phyloP scores from a whole-genome alignment of 768 basidiomycete genomes.

The Leccinum disarticulatum region DNA sequence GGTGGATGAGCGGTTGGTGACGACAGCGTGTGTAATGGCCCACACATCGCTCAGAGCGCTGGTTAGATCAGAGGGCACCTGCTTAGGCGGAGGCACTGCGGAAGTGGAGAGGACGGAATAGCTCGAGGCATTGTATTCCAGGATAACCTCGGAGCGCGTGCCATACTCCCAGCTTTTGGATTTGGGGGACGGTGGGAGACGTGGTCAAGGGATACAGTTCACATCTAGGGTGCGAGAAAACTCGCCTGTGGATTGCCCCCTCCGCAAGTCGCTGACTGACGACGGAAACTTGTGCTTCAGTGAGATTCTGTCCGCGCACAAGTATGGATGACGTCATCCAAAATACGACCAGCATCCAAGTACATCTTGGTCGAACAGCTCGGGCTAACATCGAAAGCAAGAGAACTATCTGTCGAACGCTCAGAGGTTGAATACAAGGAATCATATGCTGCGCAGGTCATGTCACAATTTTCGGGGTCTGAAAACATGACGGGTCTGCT shows the following conservation, averaged over 20 bases:
- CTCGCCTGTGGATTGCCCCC: constrained; percentile 43
- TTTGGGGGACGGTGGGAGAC: not conserved
- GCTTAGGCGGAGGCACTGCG: constrained; percentile 28
- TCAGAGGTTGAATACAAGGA: not conserved
- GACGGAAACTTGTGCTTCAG: constrained; percentile 35
- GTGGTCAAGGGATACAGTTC: not conserved
- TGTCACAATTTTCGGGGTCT: not conserved
- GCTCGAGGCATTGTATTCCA: constrained; percentile 46
- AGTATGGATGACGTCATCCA: constrained; percentile 5
- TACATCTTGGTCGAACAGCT: not conserved
- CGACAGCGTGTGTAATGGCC: constrained; percentile 49
- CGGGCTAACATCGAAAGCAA: constrained; percentile 2
- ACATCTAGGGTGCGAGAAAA: not conserved
- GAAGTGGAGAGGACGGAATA: constrained; percentile 45
- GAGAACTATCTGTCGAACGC: too few relatives aligned
- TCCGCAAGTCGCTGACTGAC: constrained; percentile 39
- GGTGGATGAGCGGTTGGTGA: constrained; percentile 50
- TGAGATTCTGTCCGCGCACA: constrained; percentile 35
- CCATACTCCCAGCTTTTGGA: constrained; percentile 54
- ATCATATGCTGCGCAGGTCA: not conserved
- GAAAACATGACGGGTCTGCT: not conserved
- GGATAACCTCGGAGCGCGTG: constrained; percentile 48
- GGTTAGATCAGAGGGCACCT: constrained; percentile 18
- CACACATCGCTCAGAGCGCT: constrained; percentile 53
- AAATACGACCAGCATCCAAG: not conserved